phyloP scores from a whole-genome alignment of 225 moss, liverwort and hornwort species.

The Marchantia polymorpha region DNA sequence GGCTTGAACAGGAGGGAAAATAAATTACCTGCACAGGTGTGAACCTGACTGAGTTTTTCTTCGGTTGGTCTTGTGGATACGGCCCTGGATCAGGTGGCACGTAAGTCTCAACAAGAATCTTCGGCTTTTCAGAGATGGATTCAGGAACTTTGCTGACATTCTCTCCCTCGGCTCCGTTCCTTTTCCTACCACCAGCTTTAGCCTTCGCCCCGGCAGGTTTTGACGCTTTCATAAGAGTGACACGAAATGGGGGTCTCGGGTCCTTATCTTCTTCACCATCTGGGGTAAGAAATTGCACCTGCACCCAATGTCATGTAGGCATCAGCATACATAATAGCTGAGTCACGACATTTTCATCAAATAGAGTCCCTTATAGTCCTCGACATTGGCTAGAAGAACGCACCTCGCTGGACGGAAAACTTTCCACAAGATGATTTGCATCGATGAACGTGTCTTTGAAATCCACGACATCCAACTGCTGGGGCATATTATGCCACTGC shows the following conservation, averaged over 20 bases:
- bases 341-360: not conserved
- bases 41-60: slow-evolving; percentile 81
- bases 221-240: slow-evolving; percentile 55
- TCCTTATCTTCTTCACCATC: slow-evolving; percentile 69
- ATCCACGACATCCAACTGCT: slow-evolving; percentile 74
- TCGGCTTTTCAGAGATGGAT: slow-evolving; percentile 35
- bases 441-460: slow-evolving; percentile 97
- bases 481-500: slow-evolving; percentile 88
- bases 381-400: not conserved
- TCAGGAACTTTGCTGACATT: slow-evolving; percentile 34
- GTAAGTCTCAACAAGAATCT: slow-evolving; percentile 72
- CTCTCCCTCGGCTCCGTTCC: slow-evolving; percentile 50
- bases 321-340: not conserved
- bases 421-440: slow-evolving; percentile 82
- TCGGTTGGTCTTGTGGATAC: slow-evolving; percentile 97
- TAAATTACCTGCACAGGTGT: slow-evolving; percentile 73
- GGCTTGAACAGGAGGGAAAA: not conserved
- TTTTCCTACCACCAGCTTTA: slow-evolving; percentile 49
- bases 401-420: slow-evolving; percentile 77
- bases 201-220: slow-evolving; percentile 32
- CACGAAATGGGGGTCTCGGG: slow-evolving; percentile 89
- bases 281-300: slow-evolving; percentile 62
- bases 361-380: not conserved
- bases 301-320: slow-evolving; percentile 3
- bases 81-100: slow-evolving; percentile 98